Evolutionary conservation across 2,329 filamentous ascomycete species (phyloP).

Genomic region (Ophiocordyceps camponoti-rufipedis): DNA sequence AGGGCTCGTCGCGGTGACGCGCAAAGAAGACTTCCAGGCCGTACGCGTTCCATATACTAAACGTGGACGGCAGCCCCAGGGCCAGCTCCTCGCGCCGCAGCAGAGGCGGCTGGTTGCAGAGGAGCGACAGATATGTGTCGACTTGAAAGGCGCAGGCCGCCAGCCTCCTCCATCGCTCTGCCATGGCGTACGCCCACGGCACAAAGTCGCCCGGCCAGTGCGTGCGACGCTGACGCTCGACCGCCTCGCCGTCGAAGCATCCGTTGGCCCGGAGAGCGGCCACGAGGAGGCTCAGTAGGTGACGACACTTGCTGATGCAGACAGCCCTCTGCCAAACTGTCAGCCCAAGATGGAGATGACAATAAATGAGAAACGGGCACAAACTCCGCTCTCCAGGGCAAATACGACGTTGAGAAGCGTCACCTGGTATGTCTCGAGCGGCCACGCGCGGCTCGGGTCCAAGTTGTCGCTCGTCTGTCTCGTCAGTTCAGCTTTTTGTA

Average conservation of each 20-base stretch:
- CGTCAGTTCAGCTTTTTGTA: background rate
- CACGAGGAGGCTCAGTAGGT: slow-evolving; percentile 17
- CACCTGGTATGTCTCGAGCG: slow-evolving; percentile 14
- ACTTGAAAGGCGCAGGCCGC: slow-evolving; percentile 17
- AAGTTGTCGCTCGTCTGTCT: slow-evolving; percentile 1
- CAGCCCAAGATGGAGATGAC: background rate
- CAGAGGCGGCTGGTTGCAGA: slow-evolving; percentile 12
- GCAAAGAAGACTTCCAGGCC: slow-evolving; percentile 18
- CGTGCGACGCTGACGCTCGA: slow-evolving; percentile 15
- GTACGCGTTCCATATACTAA: slow-evolving; percentile 17
- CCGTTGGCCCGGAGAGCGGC: slow-evolving; percentile 15
- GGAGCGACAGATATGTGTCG: slow-evolving; percentile 17
- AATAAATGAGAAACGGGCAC: slow-evolving; percentile 1
- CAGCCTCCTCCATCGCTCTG: slow-evolving; percentile 19
- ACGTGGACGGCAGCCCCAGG: slow-evolving; percentile 14
- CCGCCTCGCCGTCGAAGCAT: slow-evolving; percentile 16
- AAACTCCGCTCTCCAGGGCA: slow-evolving; percentile 16
- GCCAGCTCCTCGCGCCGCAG: slow-evolving; percentile 19
- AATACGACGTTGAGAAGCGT: slow-evolving; percentile 20
- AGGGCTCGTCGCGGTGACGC: slow-evolving; percentile 13
- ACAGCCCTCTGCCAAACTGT: slow-evolving; percentile 10
- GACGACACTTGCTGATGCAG: slow-evolving; percentile 12
- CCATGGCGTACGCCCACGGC: slow-evolving; percentile 13
- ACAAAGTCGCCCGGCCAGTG: slow-evolving; percentile 18
- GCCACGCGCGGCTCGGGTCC: slow-evolving; percentile 10